Evolutionary conservation across 108 stramenopile species (phyloP), one percentile per base, ranked within the genome.

Genomic region (Cyclotella choctawhatcheeana): DNA sequence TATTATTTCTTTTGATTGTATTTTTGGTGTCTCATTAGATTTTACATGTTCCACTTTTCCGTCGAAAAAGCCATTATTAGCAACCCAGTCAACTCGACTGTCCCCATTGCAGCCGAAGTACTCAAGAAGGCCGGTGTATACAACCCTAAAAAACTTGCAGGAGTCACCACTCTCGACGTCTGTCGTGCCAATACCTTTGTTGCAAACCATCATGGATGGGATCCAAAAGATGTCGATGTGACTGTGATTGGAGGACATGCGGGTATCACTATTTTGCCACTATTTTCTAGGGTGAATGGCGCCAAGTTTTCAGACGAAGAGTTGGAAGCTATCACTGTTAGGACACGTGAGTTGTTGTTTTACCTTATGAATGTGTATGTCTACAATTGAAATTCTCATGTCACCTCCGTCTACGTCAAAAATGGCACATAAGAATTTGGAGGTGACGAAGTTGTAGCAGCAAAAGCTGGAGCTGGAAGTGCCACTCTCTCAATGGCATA

Each of bases 31-130:
- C n/a, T n/a, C n/a, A n/a, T n/a, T n/a, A n/a, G n/a, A n/a, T n/a
- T n/a, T n/a, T n/a, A n/a, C n/a, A n/a, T n/a, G n/a, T n/a, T n/a
- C n/a, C n/a, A n/a, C n/a, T n/a, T n/a, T n/a, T n/a, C n/a, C n/a
- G n/a, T n/a, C n/a, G n/a, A 3, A 34, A 59, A n/a, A 76, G 95
- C 97, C 74, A 97, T 99, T 86, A 98, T 99, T 79, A 89, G 90
- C 80, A 99, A 99, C 89, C 99, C 99, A 18, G 99, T 99, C 84
- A 99, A 99, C 88, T 95, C 93, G 21, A 99, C 98, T 34, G 99
- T 99, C 26, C 99, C 99, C 26, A 99, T 99, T 72, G 97, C 97
- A 18, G 98, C 98, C 44, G 99, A 99, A 80, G 91, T 97, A 3
- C 73, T 99, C 48, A 98, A 98, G 85, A 90, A 89, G 70, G 77